These are phyloP conservation scores for Phytophthora pistaciae DNA, from an alignment of 352 stramenopile species.

Conservation along the genomic window DNA sequence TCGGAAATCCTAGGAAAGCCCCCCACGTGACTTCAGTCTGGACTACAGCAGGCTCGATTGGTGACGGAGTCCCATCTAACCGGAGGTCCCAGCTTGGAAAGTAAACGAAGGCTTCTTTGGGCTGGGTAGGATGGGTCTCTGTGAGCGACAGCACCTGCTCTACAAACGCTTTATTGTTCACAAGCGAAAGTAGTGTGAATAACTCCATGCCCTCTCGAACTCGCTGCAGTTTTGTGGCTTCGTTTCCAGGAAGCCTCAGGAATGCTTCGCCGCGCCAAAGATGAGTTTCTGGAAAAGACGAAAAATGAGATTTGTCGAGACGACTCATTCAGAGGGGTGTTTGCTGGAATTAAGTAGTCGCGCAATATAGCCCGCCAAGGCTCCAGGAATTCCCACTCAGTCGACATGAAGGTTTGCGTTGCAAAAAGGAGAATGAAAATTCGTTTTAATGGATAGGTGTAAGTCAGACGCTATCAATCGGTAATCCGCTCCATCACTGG, in stretches of 20 bases:
- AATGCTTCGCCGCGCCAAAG: neutral
- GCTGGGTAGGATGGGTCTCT: neutral
- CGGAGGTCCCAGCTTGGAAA: neutral
- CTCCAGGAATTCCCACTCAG: constrained; percentile 14
- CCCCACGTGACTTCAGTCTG: neutral
- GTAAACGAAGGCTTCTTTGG: neutral
- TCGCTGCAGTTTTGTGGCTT: neutral
- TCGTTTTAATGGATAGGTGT: too few relatives aligned
- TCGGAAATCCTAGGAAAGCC: neutral
- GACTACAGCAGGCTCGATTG: neutral
- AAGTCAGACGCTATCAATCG: too few relatives aligned
- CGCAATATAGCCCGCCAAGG: constrained; percentile 1
- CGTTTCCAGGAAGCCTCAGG: neutral
- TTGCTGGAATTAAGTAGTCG: neutral
- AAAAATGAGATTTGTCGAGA: neutral
- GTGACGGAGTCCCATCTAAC: neutral
- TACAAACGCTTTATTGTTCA: neutral
- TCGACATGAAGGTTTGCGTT: constrained; percentile 16
- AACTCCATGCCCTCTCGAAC: neutral
- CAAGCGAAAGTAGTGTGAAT: neutral
- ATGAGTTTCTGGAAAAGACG: neutral
- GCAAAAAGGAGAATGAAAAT: too few relatives aligned
- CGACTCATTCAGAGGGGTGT: neutral
- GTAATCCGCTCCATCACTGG: too few relatives aligned
- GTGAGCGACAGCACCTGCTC: constrained; percentile 12